Evolutionary conservation across 1,284 basidiomycete genomes (phyloP), one percentile per base, ranked within the genome.

Genomic region (Inonotus hispidus): DNA sequence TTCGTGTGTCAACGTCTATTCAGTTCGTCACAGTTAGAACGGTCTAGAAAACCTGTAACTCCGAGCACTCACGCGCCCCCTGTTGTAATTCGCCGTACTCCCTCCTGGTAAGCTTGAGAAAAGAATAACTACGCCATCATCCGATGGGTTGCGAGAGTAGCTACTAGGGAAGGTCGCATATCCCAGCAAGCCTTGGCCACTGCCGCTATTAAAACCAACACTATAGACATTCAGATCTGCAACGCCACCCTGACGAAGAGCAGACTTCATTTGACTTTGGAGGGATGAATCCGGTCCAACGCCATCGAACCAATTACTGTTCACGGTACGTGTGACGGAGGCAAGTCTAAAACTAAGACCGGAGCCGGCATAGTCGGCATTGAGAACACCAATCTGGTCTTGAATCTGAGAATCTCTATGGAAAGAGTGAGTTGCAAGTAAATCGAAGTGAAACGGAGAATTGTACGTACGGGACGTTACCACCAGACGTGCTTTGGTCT

Each of bases 251-350:
- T 64, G 60, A 35, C 71, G 67, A 37, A 74, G 69, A 13, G 66
- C 56, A 3, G 56, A 57, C 65, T 76, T 77, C 68, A 77, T 72
- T 10, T 69, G 63, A 14, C 61, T 63, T 59, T 75, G 69, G 53
- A 70, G 63, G 1, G 63, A 57, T 29, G 66, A 70, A 16, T 73
- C 71, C 8, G 32, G 32, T 3, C 74, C 78, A 59, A 72, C 79
- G 25, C 68, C 70, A 64, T 73, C 73, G 73, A 80, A 84, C 80
- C 80, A 84, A 56, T 73, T 66, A 27, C 74, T 46, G 69, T 82
- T 83, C 59, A 73, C 66, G 5, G 79, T 82, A 61, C 50, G 49
- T 47, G 72, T 74, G 16, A 77, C 81, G 45, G 68, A 67, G 43
- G 73, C 77, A 45, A 84, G 77, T 0, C 64, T 66, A 70, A 79